Base-by-base conservation (phyloP, 2,329 filamentous ascomycete species). In the Aureobasidium namibiae region DNA sequence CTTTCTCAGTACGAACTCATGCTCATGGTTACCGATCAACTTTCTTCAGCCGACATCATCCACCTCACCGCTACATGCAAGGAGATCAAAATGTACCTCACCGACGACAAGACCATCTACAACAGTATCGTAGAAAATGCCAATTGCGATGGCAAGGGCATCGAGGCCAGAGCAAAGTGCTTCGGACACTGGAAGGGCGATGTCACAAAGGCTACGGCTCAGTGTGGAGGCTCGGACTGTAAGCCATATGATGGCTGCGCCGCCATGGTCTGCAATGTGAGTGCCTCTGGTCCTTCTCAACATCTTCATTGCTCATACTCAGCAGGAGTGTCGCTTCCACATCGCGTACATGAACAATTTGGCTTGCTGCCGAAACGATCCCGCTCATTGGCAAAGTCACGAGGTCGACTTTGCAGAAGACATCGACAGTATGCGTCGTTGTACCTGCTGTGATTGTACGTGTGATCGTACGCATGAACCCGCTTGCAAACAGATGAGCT, bases 261-360 rank as follows among this genome's bases (percentile, higher is more conserved):
- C 2, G 61, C 61, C 2, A 60, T 52, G 56, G 56, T 61, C 29
- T 63, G 61, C 57, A 60, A 63, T 7, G 60, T 61, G 42, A 56
- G 58, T 60, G 14, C 26, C 8, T 24, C 7, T 13, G 24, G 11
- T 31, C 7, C 21, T 26, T 16, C 29, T 14, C 8, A 6, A 18
- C 24, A 23, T 2, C 14, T 33, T 13, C 24, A 26, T 10, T 14
- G 9, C 41, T 38, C 5, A 38, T 3, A 9, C 5, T 48, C 9
- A 2, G 4, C 33, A 60, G 58, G 26, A 26, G 10, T 60, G 59
- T 26, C 59, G 59, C 26, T 60, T n/a, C 41, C 59, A 60, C 24
- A 41, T 56, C 16, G 14, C 3, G n/a, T 60, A 60, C 52, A 18
- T 52, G 9, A 38, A 26, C 34, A 5, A 58, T 7, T 8, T 33